Percentiles rank a stretch among this genome's conserved stretches.
Conservation (phyloP, 192 early-diverging fungal species). For the Rhizoclosmatium sp. region DNA sequence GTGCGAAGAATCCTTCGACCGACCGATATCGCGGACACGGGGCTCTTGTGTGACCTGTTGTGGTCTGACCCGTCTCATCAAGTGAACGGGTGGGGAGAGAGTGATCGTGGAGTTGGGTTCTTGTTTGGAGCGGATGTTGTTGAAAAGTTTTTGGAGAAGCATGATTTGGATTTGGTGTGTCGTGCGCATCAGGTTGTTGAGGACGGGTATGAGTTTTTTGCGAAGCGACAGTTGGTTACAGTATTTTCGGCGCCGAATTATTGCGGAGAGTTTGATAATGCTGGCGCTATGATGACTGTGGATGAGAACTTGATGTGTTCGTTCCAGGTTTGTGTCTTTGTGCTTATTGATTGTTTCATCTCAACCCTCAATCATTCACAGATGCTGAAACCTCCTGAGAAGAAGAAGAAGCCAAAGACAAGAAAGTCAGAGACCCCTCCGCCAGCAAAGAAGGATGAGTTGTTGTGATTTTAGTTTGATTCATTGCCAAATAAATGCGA, state of each 20-base stretch:
- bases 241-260: constrained; percentile 97
- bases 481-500: neutral
- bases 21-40: constrained; percentile 95
- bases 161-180: constrained; percentile 96
- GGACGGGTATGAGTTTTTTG: constrained; percentile 99
- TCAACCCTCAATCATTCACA: constrained; percentile 33
- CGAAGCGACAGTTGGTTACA: constrained; percentile 92
- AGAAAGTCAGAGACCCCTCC: neutral
- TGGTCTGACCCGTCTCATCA: constrained; percentile 98
- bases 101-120: constrained; percentile 94
- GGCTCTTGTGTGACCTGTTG: constrained; percentile 90
- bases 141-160: constrained; percentile 88
- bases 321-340: constrained; percentile 54
- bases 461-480: neutral
- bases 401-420: constrained; percentile 70
- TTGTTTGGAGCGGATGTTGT: constrained; percentile 97
- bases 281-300: constrained; percentile 72
- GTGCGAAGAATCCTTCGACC: constrained; percentile 95
- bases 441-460: neutral
- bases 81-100: constrained; percentile 93
- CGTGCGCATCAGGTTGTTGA: constrained; percentile 98
- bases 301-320: constrained; percentile 72
- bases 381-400: constrained; percentile 95
- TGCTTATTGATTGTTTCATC: neutral
- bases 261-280: constrained; percentile 80